Evolutionary conservation across 352 stramenopile genomes (phyloP).

Genomic region (Plasmopara viticola): DNA sequence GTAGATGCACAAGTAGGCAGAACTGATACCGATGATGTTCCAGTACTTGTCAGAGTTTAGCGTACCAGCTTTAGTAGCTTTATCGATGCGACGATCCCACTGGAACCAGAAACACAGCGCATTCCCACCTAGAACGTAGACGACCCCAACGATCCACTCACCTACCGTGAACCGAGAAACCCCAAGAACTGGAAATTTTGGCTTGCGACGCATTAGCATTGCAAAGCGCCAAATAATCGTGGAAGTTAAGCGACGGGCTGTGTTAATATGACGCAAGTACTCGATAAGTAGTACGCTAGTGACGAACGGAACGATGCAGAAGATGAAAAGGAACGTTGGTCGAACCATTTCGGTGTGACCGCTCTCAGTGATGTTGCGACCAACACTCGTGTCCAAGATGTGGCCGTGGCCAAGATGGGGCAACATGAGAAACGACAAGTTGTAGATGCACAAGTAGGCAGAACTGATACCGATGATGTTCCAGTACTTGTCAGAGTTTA

Average conservation of each 20-base stretch:
- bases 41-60: too few species aligned
- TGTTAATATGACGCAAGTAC: constrained; percentile 37
- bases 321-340: constrained; percentile 62
- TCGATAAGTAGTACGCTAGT: constrained; percentile 49
- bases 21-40: constrained; percentile 48
- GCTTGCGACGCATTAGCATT: constrained; percentile 47
- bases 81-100: too few species aligned
- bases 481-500: too few species aligned
- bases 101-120: too few species aligned
- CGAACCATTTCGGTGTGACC: constrained; percentile 56
- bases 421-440: too few species aligned
- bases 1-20: constrained; percentile 54
- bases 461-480: too few species aligned
- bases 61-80: too few species aligned
- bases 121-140: too few species aligned
- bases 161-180: constrained; percentile 43
- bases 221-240: constrained; percentile 32
- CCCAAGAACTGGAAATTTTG: constrained; percentile 29
- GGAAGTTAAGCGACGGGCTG: constrained; percentile 31
- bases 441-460: too few species aligned
- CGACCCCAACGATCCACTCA: constrained; percentile 64
- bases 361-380: too few species aligned
- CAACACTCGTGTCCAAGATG: too few species aligned
- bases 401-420: too few species aligned
- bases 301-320: constrained; percentile 60